Evolutionary conservation across 306 rosid species (phyloP).

Genomic region (Vachellia pachyceras): DNA sequence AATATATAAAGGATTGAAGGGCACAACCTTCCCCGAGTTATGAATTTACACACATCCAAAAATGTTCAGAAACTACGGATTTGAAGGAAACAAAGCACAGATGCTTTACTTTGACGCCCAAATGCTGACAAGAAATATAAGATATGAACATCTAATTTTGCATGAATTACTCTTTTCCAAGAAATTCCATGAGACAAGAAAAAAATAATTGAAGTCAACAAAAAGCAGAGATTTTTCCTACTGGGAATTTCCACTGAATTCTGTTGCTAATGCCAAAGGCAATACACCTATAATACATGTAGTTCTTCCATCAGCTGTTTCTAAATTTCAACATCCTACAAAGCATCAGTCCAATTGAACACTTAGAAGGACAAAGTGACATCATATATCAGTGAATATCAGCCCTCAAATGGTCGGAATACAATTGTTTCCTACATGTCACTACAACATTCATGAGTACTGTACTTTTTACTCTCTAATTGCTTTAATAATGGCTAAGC

Average conservation of each 20-base stretch:
- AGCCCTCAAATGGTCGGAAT: neutral
- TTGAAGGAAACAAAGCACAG: constrained; percentile 26
- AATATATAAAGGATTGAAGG: neutral
- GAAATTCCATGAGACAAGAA: neutral
- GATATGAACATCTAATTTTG: constrained; percentile 17
- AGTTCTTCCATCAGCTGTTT: neutral
- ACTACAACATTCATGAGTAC: neutral
- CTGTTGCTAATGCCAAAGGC: neutral
- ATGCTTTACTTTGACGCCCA: constrained; percentile 27
- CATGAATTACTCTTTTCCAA: neutral
- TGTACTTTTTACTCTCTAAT: neutral
- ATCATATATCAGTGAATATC: neutral
- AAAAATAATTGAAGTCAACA: too few relatives aligned
- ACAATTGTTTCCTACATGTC: neutral
- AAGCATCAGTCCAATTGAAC: neutral
- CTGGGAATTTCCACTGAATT: neutral
- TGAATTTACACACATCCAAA: constrained; percentile 20
- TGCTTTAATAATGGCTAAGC: neutral
- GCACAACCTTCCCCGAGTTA: constrained; percentile 2
- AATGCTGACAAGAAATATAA: constrained; percentile 23
- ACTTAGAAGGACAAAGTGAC: neutral
- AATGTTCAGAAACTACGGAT: neutral
- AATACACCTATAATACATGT: neutral
- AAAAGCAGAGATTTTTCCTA: constrained; percentile 5
- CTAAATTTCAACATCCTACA: neutral